Evolutionary conservation across 164 flowering plant species (phyloP).

Genomic region (Platanus orientalis): DNA sequence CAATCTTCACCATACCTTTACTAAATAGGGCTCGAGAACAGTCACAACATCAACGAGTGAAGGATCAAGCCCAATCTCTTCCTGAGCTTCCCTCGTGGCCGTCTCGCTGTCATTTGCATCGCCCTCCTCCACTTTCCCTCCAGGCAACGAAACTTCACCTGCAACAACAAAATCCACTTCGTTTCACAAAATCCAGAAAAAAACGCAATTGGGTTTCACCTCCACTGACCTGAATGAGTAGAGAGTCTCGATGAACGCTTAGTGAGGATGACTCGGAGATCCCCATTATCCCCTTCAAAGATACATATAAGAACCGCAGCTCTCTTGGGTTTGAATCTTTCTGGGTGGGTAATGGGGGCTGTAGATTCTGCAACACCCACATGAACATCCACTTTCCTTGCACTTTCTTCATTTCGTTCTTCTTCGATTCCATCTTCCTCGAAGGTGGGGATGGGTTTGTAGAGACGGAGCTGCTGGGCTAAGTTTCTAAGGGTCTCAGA

Average conservation of each 20-base stretch:
- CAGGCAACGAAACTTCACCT: slow-evolving; percentile 96
- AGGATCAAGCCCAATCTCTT: slow-evolving; percentile 93
- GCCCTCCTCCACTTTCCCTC: slow-evolving; percentile 81
- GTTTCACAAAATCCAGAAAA: slow-evolving; percentile 3
- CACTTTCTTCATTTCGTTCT: no score
- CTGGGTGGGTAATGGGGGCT: slow-evolving; percentile 36
- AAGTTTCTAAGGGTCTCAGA: slow-evolving; percentile 34
- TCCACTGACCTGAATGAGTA: slow-evolving; percentile 47
- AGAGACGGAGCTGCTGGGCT: slow-evolving; percentile 69
- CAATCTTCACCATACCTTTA: slow-evolving; percentile 73
- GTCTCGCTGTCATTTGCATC: slow-evolving; percentile 71
- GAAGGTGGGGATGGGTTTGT: slow-evolving; percentile 46
- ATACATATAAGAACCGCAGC: slow-evolving; percentile 57
- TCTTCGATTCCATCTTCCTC: slow-evolving; percentile 33
- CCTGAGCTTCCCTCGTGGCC: slow-evolving; percentile 85
- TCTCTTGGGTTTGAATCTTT: slow-evolving; percentile 49
- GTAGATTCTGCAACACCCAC: slow-evolving; percentile 73
- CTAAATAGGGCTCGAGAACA: slow-evolving; percentile 69
- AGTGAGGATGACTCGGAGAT: slow-evolving; percentile 54
- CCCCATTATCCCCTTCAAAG: slow-evolving; percentile 50
- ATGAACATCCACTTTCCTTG: slow-evolving; percentile 22
- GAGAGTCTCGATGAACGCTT: slow-evolving; percentile 56
- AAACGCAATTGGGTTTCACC: background rate
- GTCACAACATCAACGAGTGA: slow-evolving; percentile 72
- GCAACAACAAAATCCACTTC: slow-evolving; percentile 9